A percentile compares a stretch with the other conserved stretches of the same genome.
phyloP scores from a whole-genome alignment of 768 basidiomycete species.

The Mycena metata region DNA sequence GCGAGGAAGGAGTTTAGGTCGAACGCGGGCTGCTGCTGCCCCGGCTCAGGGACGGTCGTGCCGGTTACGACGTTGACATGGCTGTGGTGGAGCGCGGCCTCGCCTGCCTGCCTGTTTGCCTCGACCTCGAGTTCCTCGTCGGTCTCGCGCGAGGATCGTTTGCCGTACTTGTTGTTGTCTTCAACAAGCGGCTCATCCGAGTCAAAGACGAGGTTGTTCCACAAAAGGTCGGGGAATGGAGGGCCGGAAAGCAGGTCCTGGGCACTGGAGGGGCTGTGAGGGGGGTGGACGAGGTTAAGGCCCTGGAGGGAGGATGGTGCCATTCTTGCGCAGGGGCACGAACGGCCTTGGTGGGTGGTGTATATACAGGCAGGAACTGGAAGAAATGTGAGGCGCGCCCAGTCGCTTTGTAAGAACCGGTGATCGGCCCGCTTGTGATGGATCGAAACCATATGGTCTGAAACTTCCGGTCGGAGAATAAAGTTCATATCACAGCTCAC shows the following conservation, averaged over 20 bases:
- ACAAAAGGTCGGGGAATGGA: slow-evolving; percentile 83
- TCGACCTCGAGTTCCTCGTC: slow-evolving; percentile 66
- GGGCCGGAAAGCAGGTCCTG: slow-evolving; percentile 75
- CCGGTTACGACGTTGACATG: slow-evolving; percentile 73
- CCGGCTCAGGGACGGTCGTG: slow-evolving; percentile 57
- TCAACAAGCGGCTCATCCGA: slow-evolving; percentile 71
- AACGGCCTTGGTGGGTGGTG: not conserved
- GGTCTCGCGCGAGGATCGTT: slow-evolving; percentile 48
- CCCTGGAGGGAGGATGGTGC: slow-evolving; percentile 78
- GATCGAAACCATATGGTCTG: no score
- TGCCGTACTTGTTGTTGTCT: slow-evolving; percentile 49
- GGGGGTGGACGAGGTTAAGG: slow-evolving; percentile 81
- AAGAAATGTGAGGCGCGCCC: no score
- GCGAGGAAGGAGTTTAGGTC: slow-evolving; percentile 57
- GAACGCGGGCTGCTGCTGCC: slow-evolving; percentile 49
- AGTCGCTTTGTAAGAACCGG: no score
- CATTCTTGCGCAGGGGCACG: slow-evolving; percentile 54
- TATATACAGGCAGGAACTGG: slow-evolving; percentile 20
- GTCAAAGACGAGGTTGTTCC: slow-evolving; percentile 87
- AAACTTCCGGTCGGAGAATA: no score
- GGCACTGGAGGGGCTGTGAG: slow-evolving; percentile 53
- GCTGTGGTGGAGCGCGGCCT: slow-evolving; percentile 64
- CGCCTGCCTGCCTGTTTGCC: slow-evolving; percentile 48
- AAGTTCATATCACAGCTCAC: no score
- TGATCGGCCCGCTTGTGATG: no score